These are phyloP conservation scores for Citrullus mucosospermus DNA, from an alignment of 306 rosid species.

Conservation along the genomic window DNA sequence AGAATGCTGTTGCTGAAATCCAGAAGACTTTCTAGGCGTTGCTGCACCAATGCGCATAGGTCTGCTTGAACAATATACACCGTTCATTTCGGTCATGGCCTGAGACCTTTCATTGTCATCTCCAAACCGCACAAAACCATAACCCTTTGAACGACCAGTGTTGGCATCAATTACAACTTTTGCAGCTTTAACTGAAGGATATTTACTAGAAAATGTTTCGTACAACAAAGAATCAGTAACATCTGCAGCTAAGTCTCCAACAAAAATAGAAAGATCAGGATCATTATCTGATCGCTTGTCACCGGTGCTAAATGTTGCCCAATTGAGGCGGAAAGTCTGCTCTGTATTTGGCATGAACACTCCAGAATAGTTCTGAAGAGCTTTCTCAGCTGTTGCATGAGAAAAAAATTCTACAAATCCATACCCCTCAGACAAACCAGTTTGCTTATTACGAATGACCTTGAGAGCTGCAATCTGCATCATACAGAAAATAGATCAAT, in stretches of 20 bases:
- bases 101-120: constrained; percentile 75
- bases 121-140: constrained; percentile 95
- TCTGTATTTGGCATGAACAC: constrained; percentile 75
- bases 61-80: constrained; percentile 79
- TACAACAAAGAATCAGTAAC: constrained; percentile 73
- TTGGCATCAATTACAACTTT: constrained; percentile 94
- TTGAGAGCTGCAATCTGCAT: constrained; percentile 67
- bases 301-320: constrained; percentile 88
- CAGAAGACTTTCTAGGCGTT: constrained; percentile 88
- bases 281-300: constrained; percentile 79
- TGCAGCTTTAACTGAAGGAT: constrained; percentile 83
- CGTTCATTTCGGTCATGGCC: constrained; percentile 85
- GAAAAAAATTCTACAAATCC: constrained; percentile 84
- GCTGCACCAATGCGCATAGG: constrained; percentile 96
- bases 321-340: constrained; percentile 82
- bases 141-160: constrained; percentile 94
- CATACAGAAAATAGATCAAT: background rate
- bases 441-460: constrained; percentile 89
- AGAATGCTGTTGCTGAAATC: constrained; percentile 45
- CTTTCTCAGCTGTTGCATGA: constrained; percentile 73
- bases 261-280: constrained; percentile 87
- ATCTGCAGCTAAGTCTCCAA: constrained; percentile 93
- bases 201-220: constrained; percentile 63
- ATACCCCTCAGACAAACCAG: constrained; percentile 79
- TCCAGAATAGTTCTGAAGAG: constrained; percentile 54